Base-by-base conservation (phyloP, 441 rosid species). In the Populus trichocarpa region DNA sequence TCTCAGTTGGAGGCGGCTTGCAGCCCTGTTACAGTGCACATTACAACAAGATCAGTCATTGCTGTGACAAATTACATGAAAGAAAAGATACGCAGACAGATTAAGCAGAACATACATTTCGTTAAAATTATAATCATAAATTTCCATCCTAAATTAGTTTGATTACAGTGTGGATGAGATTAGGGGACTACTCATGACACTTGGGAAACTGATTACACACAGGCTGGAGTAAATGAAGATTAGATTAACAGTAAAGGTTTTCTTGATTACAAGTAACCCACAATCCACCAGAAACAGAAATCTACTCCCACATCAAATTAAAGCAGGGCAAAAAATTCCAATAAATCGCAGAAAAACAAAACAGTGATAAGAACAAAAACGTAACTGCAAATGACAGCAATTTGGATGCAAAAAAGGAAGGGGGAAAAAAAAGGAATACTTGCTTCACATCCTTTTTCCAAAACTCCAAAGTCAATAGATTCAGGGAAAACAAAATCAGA, bases 1-100 rank as follows among this genome's bases (percentile, higher is more conserved):
- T 64, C 20, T 95, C 98, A 64, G 79, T 71, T 12, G 80, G 84
- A 2, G 84, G 87, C 78, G 92, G 97, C 87, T 82, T 92, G 88
- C 76, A 85, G 69, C 98, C 98, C 99, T 96, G 92, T 2, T 3
- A 59, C 25, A 74, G 26, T 13, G 38, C 23, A 68, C 23, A 71
- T 32, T 20, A 53, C 75, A 74, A 33, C 40, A 75, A 0, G 33
- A 20, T 76, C 14, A 74, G 57, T 33, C 40, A 32, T 2, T 10
- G 13, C 13, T 12, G 57, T 12, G 30, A 30, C 46, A 69, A 71
- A 42, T 38, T 12, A 38, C 25, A 11, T 14, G 0, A 20, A 9
- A 53, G 59, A 53, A 30, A 71, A 12, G 18, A 3, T 25, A 40
- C 5, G 61, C 20, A 23, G 67, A 63, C 25, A 53, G 2, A 75